Evolutionary conservation across 352 stramenopile species (phyloP).

Genomic region (Pythium chondricola): DNA sequence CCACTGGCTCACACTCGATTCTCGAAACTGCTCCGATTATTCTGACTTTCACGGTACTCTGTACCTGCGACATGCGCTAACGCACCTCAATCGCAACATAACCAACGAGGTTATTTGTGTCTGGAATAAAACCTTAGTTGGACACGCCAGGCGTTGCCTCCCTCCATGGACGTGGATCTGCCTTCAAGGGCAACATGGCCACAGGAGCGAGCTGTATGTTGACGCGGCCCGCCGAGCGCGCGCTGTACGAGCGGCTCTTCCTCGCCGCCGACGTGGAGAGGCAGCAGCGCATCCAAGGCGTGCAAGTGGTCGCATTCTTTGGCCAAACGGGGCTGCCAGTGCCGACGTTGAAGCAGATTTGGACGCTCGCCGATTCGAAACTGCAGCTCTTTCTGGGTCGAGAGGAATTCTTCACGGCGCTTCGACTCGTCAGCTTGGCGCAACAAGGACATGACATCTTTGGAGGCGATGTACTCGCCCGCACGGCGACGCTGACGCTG

Average conservation of each 20-base stretch:
- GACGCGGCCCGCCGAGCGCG: not conserved
- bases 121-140: slow-evolving; percentile 2
- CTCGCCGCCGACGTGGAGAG: slow-evolving; percentile 20
- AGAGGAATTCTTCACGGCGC: slow-evolving; percentile 16
- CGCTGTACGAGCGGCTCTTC: slow-evolving; percentile 22
- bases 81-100: not conserved
- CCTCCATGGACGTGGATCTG: not conserved
- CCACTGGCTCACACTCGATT: too few species aligned
- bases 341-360: slow-evolving; percentile 27
- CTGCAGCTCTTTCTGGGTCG: slow-evolving; percentile 14
- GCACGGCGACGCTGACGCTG: not conserved
- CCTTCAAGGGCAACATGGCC: not conserved
- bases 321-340: slow-evolving; percentile 17
- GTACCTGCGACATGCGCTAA: not conserved
- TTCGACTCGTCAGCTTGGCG: slow-evolving; percentile 24
- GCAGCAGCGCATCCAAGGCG: slow-evolving; percentile 14
- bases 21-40: too few species aligned
- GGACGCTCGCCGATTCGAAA: slow-evolving; percentile 20
- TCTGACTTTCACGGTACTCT: not conserved
- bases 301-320: slow-evolving; percentile 25
- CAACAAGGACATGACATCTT: slow-evolving; percentile 24
- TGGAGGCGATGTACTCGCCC: not conserved
- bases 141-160: not conserved
- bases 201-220: not conserved
- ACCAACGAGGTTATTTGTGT: slow-evolving; percentile 1